Percentiles rank a stretch among this genome's conserved stretches.
These are phyloP conservation scores for Ambrosia artemisiifolia DNA, from an alignment of 129 eudicot genomes.

Conservation along the genomic window DNA sequence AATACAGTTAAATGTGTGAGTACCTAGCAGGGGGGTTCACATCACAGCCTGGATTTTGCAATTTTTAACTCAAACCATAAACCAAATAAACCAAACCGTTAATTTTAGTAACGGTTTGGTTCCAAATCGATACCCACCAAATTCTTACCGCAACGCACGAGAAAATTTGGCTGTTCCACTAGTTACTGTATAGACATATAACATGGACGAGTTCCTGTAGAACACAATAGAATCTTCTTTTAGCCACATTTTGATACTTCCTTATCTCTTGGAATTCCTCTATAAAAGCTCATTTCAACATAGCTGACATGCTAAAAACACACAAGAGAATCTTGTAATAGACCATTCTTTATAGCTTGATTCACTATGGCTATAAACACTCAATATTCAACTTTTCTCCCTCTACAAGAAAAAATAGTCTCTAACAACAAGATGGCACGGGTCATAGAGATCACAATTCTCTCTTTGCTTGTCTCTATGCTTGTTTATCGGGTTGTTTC, in stretches of 20 bases:
- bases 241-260: background rate
- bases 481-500: slow-evolving; percentile 39
- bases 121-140: too few species aligned
- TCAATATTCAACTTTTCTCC: slow-evolving; percentile 17
- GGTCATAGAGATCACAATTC: slow-evolving; percentile 43
- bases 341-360: background rate
- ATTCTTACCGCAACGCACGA: too few species aligned
- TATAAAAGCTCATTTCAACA: background rate
- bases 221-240: too few species aligned
- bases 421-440: slow-evolving; percentile 32
- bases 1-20: too few species aligned
- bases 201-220: too few species aligned
- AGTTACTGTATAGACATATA: too few species aligned
- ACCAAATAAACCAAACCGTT: too few species aligned
- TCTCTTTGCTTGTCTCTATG: slow-evolving; percentile 40
- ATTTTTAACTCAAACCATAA: too few species aligned
- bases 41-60: too few species aligned
- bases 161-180: too few species aligned
- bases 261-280: background rate
- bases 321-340: background rate
- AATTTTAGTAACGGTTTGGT: too few species aligned
- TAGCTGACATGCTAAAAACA: background rate
- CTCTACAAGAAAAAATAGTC: slow-evolving; percentile 35
- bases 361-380: slow-evolving; percentile 15
- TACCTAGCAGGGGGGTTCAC: too few species aligned